phyloP scores from a whole-genome alignment of 306 rosid species.

The Vigna hirtella region DNA sequence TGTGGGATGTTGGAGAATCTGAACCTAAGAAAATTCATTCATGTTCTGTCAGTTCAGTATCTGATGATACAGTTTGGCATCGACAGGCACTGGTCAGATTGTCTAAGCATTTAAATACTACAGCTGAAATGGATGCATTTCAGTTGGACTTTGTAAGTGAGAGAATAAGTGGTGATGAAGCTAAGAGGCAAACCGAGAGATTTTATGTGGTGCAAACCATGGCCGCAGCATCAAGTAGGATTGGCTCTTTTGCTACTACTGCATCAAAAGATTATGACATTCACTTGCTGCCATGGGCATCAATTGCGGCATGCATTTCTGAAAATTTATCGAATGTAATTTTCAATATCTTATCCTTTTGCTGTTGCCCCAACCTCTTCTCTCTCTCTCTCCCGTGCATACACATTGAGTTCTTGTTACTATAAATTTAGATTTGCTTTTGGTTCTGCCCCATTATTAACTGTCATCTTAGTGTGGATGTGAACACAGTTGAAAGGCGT shows the following conservation, averaged over 20 bases:
- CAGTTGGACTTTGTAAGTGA: slow-evolving; percentile 73
- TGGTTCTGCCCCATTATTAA: slow-evolving; percentile 30
- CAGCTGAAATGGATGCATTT: slow-evolving; percentile 72
- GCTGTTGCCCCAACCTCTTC: slow-evolving; percentile 14
- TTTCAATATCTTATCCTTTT: slow-evolving; percentile 50
- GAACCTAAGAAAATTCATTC: slow-evolving; percentile 80
- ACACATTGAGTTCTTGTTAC: slow-evolving; percentile 10
- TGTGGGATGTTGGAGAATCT: slow-evolving; percentile 72
- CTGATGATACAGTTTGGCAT: slow-evolving; percentile 69
- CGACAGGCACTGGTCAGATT: slow-evolving; percentile 84
- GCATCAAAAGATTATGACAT: slow-evolving; percentile 95
- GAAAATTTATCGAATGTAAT: slow-evolving; percentile 71
- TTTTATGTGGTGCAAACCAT: slow-evolving; percentile 87
- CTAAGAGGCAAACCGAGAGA: slow-evolving; percentile 67
- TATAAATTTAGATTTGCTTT: slow-evolving; percentile 32
- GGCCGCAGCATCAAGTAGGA: slow-evolving; percentile 88
- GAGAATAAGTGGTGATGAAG: slow-evolving; percentile 60
- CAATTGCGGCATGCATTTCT: slow-evolving; percentile 89
- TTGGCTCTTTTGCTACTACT: slow-evolving; percentile 83
- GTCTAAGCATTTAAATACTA: slow-evolving; percentile 61
- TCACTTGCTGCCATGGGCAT: slow-evolving; percentile 98
- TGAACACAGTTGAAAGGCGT: slow-evolving; percentile 28
- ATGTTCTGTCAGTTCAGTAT: slow-evolving; percentile 71
- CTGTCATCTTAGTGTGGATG: slow-evolving; percentile 16
- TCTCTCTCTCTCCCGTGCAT: background rate